Evolutionary conservation across 495 filamentous ascomycete genomes (phyloP), one percentile per base, ranked within the genome.

Genomic region (Friedmanniomyces endolithicus): DNA sequence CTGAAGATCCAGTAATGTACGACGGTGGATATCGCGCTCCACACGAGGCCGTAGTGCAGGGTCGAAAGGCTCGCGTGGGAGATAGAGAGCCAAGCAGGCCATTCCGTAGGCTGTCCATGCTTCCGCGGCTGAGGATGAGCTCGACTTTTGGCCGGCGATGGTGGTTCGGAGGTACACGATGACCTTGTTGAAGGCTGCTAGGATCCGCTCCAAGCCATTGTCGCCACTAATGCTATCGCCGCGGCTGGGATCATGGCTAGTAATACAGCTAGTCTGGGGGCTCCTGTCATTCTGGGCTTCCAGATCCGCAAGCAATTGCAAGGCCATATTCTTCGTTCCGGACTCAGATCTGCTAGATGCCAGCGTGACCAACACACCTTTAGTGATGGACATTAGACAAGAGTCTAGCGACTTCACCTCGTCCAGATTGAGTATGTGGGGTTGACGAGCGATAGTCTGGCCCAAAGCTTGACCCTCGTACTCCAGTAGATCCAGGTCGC

Each of bases 41-140:
- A 97, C 71, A 37, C 83, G 76, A n/a, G 84, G 75, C 52, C 79
- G 77, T 52, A 90, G 72, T 23, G 90, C 87, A 12, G 92, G 92
- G 66, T 99, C 92, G 55, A 86, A 90, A 2, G 84, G 76, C 63
- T 81, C 80, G 65, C 94, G 83, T 0, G 94, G 89, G 2, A 96
- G 82, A 61, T 88, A 97, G 8, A 96, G 75, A 43, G 78, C 76
- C 25, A 99, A 69, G 47, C 76, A 78, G 0, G 75, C 83, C 1
- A 83, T 55, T 3, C 81, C 77, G 53, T 87, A 84, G 27, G 77
- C 68, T 6, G 79, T 66, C 85, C 85, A 88, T 6, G 85, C 82
- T 1, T 60, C 19, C 8, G 67, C 57, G 2, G 56, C 40, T 7
- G 22, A 24, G 2, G 6, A 12, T 14, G n/a, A 31, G 14, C 14